Percentiles rank a stretch among this genome's conserved stretches.
phyloP scores from a whole-genome alignment of 1,284 basidiomycete species.

The Cutaneotrichosporon mucoides region DNA sequence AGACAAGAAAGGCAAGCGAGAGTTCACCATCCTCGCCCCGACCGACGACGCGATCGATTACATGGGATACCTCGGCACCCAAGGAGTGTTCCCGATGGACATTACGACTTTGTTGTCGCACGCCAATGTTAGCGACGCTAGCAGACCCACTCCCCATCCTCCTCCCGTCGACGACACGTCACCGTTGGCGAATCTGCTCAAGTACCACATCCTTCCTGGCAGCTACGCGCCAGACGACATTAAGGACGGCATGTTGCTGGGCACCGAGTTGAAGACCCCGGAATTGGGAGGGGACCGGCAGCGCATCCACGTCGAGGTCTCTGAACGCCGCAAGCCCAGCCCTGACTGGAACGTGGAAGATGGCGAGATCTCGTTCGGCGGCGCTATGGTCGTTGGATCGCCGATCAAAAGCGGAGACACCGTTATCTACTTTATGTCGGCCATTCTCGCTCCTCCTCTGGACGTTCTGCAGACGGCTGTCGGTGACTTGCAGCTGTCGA shows the following conservation, averaged over 20 bases:
- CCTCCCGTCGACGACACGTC: slow-evolving; percentile 21
- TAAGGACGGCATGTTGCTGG: slow-evolving; percentile 66
- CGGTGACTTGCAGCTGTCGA: slow-evolving; percentile 75
- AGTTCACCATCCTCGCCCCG: slow-evolving; percentile 80
- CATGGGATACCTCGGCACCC: slow-evolving; percentile 20
- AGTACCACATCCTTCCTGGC: slow-evolving; percentile 83
- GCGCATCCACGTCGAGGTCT: slow-evolving; percentile 67
- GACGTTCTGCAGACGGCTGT: slow-evolving; percentile 79
- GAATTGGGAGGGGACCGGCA: slow-evolving; percentile 67
- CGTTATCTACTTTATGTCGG: slow-evolving; percentile 84
- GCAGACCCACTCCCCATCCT: not conserved
- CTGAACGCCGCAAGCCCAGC: slow-evolving; percentile 44
- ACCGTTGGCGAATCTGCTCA: slow-evolving; percentile 41
- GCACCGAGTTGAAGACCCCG: slow-evolving; percentile 68
- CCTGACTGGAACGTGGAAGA: slow-evolving; percentile 45
- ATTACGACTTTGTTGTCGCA: not conserved
- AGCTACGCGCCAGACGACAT: slow-evolving; percentile 66
- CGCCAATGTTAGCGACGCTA: not conserved
- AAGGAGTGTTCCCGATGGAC: slow-evolving; percentile 2
- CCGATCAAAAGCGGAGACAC: slow-evolving; percentile 62
- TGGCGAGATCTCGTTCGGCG: slow-evolving; percentile 73
- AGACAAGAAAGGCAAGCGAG: slow-evolving; percentile 46
- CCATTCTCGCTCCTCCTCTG: slow-evolving; percentile 72
- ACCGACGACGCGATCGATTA: slow-evolving; percentile 71
- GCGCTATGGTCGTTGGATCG: slow-evolving; percentile 72